These are phyloP conservation scores for Senna tora DNA, from an alignment of 306 rosid species.

Conservation along the genomic window DNA sequence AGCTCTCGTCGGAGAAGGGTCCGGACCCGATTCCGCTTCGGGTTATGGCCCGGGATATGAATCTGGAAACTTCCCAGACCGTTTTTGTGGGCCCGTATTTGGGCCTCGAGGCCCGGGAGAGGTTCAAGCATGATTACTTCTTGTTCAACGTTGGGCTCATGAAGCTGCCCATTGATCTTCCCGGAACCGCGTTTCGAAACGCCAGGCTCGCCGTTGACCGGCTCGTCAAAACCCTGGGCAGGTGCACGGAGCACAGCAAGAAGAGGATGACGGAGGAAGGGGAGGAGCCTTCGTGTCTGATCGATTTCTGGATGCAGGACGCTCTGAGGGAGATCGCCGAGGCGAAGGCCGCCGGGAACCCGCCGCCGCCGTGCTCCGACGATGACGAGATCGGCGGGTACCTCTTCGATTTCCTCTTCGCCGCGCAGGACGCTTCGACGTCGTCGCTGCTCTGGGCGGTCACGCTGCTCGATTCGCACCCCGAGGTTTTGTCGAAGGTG, in stretches of 20 bases:
- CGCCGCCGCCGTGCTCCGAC: slow-evolving; percentile 41
- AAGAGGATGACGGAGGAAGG: slow-evolving; percentile 57
- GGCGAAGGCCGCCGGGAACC: slow-evolving; percentile 25
- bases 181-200: slow-evolving; percentile 76
- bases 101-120: slow-evolving; percentile 49
- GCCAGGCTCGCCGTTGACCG: slow-evolving; percentile 84
- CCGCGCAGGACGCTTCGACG: slow-evolving; percentile 87
- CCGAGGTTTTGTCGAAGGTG: slow-evolving; percentile 58
- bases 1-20: slow-evolving; percentile 14
- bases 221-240: slow-evolving; percentile 43
- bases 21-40: slow-evolving; percentile 52
- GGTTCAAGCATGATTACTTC: slow-evolving; percentile 68
- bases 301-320: slow-evolving; percentile 91
- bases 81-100: slow-evolving; percentile 88
- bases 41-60: slow-evolving; percentile 70
- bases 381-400: slow-evolving; percentile 65
- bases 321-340: slow-evolving; percentile 48
- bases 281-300: slow-evolving; percentile 69
- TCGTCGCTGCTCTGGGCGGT: slow-evolving; percentile 95
- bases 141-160: slow-evolving; percentile 81
- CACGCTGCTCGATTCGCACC: slow-evolving; percentile 70
- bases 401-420: slow-evolving; percentile 88
- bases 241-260: slow-evolving; percentile 58
- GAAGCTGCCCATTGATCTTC: slow-evolving; percentile 78
- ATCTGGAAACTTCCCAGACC: slow-evolving; percentile 78